Evolutionary conservation across 192 early-diverging fungal genomes (phyloP).

Genomic region (Coemansia brasiliensis): DNA sequence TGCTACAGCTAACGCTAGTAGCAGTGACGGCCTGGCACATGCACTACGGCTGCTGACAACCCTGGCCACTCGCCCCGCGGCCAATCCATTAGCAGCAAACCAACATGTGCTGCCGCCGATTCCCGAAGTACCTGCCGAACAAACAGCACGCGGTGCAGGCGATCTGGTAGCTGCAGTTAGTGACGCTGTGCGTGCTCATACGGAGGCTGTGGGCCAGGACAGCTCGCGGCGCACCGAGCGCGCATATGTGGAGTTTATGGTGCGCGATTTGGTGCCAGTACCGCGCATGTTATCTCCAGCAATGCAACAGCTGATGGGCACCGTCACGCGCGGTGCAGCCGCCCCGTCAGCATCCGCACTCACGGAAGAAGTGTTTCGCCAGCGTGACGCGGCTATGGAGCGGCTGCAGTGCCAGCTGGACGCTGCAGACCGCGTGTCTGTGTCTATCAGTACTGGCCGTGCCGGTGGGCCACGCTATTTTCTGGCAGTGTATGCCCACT

Average conservation of each 20-base stretch:
- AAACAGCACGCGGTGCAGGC: conserved; percentile 14
- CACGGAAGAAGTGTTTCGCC: conserved; percentile 28
- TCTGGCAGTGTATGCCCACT: conserved; percentile 44
- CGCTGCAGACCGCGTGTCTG: conserved; percentile 23
- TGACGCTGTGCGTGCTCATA: conserved; percentile 33
- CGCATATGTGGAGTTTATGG: conserved; percentile 47
- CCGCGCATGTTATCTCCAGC: conserved; percentile 40
- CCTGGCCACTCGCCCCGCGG: conserved; percentile 15
- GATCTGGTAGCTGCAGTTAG: conserved; percentile 25
- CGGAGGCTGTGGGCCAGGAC: not conserved
- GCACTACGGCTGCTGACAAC: conserved; percentile 40
- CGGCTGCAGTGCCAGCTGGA: conserved; percentile 22
- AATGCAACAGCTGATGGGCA: conserved; percentile 43
- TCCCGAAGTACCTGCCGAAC: conserved; percentile 14
- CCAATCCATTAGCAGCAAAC: conserved; percentile 5
- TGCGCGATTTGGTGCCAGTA: conserved; percentile 43
- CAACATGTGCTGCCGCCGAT: conserved; percentile 13
- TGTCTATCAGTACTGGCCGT: conserved; percentile 40
- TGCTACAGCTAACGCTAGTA: conserved; percentile 7
- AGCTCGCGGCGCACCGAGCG: conserved; percentile 21
- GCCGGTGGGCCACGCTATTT: conserved; percentile 20
- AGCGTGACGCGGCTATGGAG: conserved; percentile 9
- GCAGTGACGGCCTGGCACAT: conserved; percentile 38
- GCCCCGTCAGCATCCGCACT: conserved; percentile 28
- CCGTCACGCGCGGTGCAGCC: conserved; percentile 17